Percentiles rank a stretch among this genome's conserved stretches.
phyloP scores from a whole-genome alignment of 1,284 basidiomycete genomes.

The Ustilago sp. region DNA sequence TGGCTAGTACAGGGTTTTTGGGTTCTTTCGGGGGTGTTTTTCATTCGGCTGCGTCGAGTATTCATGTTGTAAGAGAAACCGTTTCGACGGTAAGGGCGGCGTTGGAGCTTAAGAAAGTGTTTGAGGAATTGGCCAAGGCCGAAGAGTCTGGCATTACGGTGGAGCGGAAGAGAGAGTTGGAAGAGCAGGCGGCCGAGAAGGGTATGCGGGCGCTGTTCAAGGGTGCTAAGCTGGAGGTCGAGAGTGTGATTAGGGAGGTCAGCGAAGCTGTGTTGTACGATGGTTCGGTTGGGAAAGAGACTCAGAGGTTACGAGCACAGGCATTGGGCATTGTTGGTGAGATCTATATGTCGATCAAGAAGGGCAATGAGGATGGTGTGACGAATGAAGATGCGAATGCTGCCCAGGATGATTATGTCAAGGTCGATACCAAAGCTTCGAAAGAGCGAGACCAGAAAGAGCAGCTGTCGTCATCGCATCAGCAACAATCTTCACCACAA shows the following conservation, averaged over 20 bases:
- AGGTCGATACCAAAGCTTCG: conserved; percentile 51
- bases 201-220: conserved; percentile 69
- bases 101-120: conserved; percentile 82
- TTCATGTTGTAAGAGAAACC: conserved; percentile 66
- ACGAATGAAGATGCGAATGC: conserved; percentile 4
- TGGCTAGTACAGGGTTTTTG: conserved; percentile 61
- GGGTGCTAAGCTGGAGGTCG: conserved; percentile 93
- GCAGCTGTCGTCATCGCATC: neutral
- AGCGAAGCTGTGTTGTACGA: conserved; percentile 84
- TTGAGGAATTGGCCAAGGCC: conserved; percentile 81
- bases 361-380: conserved; percentile 27
- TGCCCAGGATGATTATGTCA: conserved; percentile 47
- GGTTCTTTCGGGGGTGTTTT: conserved; percentile 59
- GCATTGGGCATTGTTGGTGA: conserved; percentile 62
- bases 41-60: conserved; percentile 57
- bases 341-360: conserved; percentile 53
- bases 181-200: conserved; percentile 96
- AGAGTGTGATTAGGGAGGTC: conserved; percentile 91
- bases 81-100: conserved; percentile 66
- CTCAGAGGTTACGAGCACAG: conserved; percentile 63
- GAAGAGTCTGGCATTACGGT: conserved; percentile 87
- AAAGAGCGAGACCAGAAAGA: conserved; percentile 41
- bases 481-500: conserved; percentile 14
- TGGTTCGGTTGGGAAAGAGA: conserved; percentile 62
- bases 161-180: conserved; percentile 88